Evolutionary conservation across 192 early-diverging fungal species (phyloP), one percentile per base, ranked within the genome.

Genomic region (Thoreauomyces humboldtii): DNA sequence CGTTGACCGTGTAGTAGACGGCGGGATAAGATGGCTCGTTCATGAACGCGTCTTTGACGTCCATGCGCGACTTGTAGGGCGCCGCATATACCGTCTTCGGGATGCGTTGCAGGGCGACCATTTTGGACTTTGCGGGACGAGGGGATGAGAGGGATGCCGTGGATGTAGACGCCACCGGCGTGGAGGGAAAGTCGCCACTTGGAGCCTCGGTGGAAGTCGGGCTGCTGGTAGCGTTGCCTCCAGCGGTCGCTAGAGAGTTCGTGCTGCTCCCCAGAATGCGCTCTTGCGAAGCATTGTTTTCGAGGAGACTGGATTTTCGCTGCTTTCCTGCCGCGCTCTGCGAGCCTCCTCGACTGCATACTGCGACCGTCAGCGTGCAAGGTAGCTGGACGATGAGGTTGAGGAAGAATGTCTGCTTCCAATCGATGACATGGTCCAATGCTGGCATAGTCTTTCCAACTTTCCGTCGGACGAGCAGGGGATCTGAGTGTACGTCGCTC

Each of bases 1-100:
- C 91, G 73, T 94, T 91, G 53, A 93, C 87, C 32, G 91, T 89
- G 76, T 94, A 96, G 76, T 96, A 94, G 33, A 96, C 91, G 64
- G 89, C 71, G 6, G 93, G 93, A 71, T 89, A 94, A 15, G 91
- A 93, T 68, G 87, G 90, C 69, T 96, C 93, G 65, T 83, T 79
- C 77, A 91, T 91, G 48, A 90, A 87, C 12, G 86, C 82, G 54
- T 91, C 89, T 63, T 91, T 94, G 69, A 89, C 79, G 75, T 93
- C 92, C 86, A 95, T 91, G 50, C 89, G 86, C 32, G 91, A 91
- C 75, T 92, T 93, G 82, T 88, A 92, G 25, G 92, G 92, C 12
- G 89, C 81, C 11, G 92, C 92, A 68, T 92, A 95, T 0, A 95
- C 91, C 36, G 85, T 79, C 65, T 87, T 89, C 0, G 85, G 76